phyloP scores from a whole-genome alignment of 2,329 filamentous ascomycete genomes.

The Calonectria pseudoturangicola region DNA sequence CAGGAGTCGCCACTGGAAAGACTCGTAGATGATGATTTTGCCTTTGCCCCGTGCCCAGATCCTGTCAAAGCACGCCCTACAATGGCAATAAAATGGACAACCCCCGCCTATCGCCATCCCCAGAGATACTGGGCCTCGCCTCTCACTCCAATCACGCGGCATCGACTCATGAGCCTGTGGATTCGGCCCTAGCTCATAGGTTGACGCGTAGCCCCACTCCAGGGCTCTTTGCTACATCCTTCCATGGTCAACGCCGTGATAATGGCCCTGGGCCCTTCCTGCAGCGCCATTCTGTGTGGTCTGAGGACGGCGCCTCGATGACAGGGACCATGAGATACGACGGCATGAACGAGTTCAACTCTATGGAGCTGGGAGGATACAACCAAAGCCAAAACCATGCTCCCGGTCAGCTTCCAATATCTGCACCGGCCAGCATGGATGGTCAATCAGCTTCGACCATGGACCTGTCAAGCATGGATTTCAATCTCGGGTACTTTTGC shows the following conservation, averaged over 20 bases:
- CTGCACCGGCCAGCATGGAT: not conserved
- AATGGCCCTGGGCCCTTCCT: not conserved
- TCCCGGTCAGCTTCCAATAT: not conserved
- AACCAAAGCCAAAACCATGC: not conserved
- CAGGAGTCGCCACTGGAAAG: slow-evolving; percentile 9
- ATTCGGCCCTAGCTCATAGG: not conserved
- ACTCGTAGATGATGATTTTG: not conserved
- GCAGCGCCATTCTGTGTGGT: not conserved
- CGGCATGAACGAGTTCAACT: not conserved
- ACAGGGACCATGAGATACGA: not conserved
- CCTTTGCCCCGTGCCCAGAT: not conserved
- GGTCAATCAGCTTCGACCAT: not conserved
- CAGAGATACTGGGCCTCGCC: not conserved
- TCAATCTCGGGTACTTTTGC: not conserved
- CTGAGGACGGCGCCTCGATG: not conserved
- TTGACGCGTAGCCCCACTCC: slow-evolving; percentile 12
- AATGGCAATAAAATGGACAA: not conserved
- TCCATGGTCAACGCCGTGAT: not conserved
- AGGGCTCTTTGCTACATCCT: not conserved
- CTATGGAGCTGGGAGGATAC: not conserved
- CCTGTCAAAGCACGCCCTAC: not conserved
- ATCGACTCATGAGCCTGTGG: not conserved
- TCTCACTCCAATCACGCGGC: not conserved
- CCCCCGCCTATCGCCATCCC: too few relatives aligned
- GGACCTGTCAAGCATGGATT: not conserved